Evolutionary conservation across 164 flowering plant species (phyloP).

Genomic region (Hamamelis virginiana): DNA sequence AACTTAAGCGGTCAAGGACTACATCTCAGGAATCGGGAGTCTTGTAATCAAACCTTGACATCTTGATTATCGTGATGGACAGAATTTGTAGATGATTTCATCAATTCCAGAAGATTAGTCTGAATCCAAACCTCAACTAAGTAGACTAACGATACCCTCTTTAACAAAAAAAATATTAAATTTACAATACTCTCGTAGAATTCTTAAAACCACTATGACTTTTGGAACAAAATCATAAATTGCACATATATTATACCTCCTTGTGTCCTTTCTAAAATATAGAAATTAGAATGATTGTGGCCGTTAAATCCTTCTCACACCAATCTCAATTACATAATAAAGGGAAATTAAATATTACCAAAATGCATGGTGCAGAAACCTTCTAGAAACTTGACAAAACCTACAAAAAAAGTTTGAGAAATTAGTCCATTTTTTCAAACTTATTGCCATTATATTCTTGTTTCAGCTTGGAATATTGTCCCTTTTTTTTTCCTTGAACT

Average conservation of each 20-base stretch:
- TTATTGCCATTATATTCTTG: not conserved
- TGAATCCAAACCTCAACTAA: too few relatives aligned
- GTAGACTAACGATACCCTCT: too few relatives aligned
- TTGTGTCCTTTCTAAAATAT: not conserved
- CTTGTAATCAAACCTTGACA: too few relatives aligned
- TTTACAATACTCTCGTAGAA: too few relatives aligned
- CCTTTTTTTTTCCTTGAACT: too few relatives aligned
- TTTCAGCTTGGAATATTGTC: not conserved
- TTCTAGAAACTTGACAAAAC: not conserved
- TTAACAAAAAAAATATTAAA: too few relatives aligned
- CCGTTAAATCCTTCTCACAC: not conserved
- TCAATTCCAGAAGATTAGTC: too few relatives aligned
- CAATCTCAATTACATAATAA: not conserved
- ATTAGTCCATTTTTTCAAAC: not conserved
- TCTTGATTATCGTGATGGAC: too few relatives aligned
- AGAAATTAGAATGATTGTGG: not conserved
- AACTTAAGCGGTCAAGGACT: too few relatives aligned
- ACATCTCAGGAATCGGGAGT: too few relatives aligned
- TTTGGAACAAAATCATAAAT: not conserved
- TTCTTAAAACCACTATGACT: too few relatives aligned
- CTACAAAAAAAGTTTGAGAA: not conserved
- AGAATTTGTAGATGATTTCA: too few relatives aligned
- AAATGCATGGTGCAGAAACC: not conserved
- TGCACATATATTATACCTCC: not conserved
- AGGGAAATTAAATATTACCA: constrained; percentile 1